Percentiles rank a stretch among this genome's conserved stretches.
Evolutionary conservation across 331 rosid species (phyloP).

Genomic region (Ulmus americana): DNA sequence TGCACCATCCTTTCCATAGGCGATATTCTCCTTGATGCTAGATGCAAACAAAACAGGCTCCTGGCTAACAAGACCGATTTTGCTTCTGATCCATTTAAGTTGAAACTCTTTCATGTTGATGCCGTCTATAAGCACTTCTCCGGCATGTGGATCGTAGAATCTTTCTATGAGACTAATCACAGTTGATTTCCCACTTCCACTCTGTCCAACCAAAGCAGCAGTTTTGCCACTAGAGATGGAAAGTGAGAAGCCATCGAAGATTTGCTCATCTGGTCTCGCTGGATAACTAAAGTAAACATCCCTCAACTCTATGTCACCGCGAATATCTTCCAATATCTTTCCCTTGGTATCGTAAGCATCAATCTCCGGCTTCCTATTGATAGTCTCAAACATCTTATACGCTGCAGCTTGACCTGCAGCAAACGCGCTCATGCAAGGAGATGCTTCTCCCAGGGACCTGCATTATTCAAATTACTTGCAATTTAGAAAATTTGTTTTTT

Average conservation of each 20-base stretch:
- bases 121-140: conserved; percentile 63
- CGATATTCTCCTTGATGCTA: conserved; percentile 66
- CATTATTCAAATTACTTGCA: conserved; percentile 8
- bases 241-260: conserved; percentile 63
- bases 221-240: conserved; percentile 53
- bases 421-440: conserved; percentile 67
- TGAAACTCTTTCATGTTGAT: conserved; percentile 60
- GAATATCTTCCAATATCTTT: conserved; percentile 47
- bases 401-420: conserved; percentile 88
- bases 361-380: conserved; percentile 61
- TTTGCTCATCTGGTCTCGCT: conserved; percentile 58
- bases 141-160: conserved; percentile 68
- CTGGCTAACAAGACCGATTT: conserved; percentile 80
- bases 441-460: conserved; percentile 74
- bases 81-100: conserved; percentile 70
- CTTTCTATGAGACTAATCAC: conserved; percentile 66
- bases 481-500: too few species aligned
- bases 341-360: conserved; percentile 53
- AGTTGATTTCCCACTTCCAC: conserved; percentile 87
- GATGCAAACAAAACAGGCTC: conserved; percentile 71
- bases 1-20: conserved; percentile 72
- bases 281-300: conserved; percentile 67
- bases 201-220: conserved; percentile 73
- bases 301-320: conserved; percentile 57
- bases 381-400: conserved; percentile 69